phyloP scores from a whole-genome alignment of 2,329 filamentous ascomycete genomes.

The Talaromyces sp. region DNA sequence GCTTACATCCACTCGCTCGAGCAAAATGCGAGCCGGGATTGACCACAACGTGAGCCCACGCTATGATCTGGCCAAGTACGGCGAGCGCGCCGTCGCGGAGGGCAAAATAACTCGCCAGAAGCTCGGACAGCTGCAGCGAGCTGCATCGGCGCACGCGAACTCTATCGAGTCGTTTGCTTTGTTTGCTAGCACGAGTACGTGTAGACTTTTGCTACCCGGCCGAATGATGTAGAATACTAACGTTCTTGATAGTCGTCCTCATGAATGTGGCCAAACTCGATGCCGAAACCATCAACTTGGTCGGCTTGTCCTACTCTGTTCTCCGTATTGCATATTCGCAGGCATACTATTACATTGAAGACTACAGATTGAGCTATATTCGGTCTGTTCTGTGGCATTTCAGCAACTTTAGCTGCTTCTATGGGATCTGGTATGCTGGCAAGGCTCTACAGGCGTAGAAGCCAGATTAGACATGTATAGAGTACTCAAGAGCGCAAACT shows the following conservation, averaged over 20 bases:
- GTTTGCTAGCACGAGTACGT: slow-evolving; percentile 35
- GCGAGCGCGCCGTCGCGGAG: slow-evolving; percentile 40
- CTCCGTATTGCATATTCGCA: slow-evolving; percentile 33
- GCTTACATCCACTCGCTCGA: slow-evolving; percentile 42
- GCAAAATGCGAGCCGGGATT: slow-evolving; percentile 43
- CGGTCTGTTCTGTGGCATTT: slow-evolving; percentile 40
- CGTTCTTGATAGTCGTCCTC: slow-evolving; percentile 27
- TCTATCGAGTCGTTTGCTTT: slow-evolving; percentile 42
- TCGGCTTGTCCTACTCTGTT: slow-evolving; percentile 36
- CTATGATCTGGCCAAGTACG: slow-evolving; percentile 47
- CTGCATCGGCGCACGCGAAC: slow-evolving; percentile 48
- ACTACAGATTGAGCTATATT: slow-evolving; percentile 28
- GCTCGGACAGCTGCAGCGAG: slow-evolving; percentile 43
- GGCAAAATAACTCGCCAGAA: slow-evolving; percentile 44
- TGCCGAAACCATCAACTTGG: slow-evolving; percentile 34
- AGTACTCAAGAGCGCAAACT: background rate
- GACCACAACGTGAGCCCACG: slow-evolving; percentile 49
- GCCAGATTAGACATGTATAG: background rate
- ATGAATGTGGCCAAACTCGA: slow-evolving; percentile 36
- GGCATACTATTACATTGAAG: slow-evolving; percentile 35
- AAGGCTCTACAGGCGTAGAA: slow-evolving; percentile 22
- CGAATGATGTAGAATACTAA: background rate
- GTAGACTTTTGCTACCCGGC: background rate
- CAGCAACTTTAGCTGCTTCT: slow-evolving; percentile 38
- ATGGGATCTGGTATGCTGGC: slow-evolving; percentile 35